phyloP scores from a whole-genome alignment of 768 basidiomycete species.

The Lactarius akahatsu region DNA sequence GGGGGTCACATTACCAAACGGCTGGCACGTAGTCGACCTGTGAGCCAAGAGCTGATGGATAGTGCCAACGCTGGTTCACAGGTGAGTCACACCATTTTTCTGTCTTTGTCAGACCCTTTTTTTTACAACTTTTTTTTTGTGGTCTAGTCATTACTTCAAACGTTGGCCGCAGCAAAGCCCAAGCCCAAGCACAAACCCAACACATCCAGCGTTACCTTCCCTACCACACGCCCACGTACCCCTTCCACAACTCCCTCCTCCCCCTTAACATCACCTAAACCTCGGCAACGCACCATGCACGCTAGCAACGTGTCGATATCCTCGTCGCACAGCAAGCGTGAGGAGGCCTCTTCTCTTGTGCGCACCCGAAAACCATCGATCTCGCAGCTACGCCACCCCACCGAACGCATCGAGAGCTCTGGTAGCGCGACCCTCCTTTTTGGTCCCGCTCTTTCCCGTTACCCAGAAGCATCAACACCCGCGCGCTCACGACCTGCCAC shows the following conservation, averaged over 20 bases:
- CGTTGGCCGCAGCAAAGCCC: constrained; percentile 14
- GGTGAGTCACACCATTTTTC: constrained; percentile 33
- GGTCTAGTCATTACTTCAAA: constrained; percentile 19
- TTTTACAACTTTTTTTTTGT: neutral
- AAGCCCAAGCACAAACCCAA: constrained; percentile 21
- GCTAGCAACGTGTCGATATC: constrained; percentile 23
- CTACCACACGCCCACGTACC: constrained; percentile 23
- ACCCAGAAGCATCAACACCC: constrained; percentile 8
- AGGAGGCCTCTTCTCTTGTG: constrained; percentile 17
- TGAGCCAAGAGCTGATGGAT: constrained; percentile 55
- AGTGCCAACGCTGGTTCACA: constrained; percentile 36
- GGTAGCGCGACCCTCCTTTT: constrained; percentile 29
- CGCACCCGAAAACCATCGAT: constrained; percentile 26
- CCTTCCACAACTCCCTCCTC: constrained; percentile 21
- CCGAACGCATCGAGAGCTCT: constrained; percentile 25
- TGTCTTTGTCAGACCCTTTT: neutral
- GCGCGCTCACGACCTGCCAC: constrained; percentile 19
- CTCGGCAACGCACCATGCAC: constrained; percentile 25
- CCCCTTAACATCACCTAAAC: constrained; percentile 23
- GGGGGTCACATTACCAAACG: constrained; percentile 76
- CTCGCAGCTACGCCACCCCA: constrained; percentile 16
- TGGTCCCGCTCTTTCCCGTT: constrained; percentile 23
- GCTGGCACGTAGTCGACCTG: constrained; percentile 68
- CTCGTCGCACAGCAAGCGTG: constrained; percentile 23
- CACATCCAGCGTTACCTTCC: constrained; percentile 27